Evolutionary conservation across 192 early-diverging fungal genomes (phyloP).

Genomic region (Backusella sp.): DNA sequence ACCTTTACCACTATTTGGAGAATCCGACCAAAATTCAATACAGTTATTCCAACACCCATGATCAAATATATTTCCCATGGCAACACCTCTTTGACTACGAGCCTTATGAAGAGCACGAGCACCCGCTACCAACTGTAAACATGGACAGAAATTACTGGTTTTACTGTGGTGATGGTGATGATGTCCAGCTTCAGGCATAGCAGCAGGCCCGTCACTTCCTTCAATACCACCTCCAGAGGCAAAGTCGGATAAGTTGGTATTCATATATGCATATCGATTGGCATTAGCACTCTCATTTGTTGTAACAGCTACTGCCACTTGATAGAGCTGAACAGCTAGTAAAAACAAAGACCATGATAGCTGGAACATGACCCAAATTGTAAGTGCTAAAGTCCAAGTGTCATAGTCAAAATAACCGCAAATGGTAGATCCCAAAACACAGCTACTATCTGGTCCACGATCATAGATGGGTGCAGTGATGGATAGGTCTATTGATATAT

Average conservation of each 20-base stretch:
- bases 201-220: conserved; percentile 32
- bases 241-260: conserved; percentile 13
- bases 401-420: conserved; percentile 81
- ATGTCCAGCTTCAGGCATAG: not conserved
- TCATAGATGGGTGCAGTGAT: conserved; percentile 6
- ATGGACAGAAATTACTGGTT: conserved; percentile 22
- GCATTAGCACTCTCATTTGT: conserved; percentile 91
- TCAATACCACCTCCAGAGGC: conserved; percentile 26
- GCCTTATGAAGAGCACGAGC: conserved; percentile 35
- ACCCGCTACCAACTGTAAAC: conserved; percentile 39
- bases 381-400: conserved; percentile 64
- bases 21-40: conserved; percentile 77
- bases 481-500: conserved; percentile 1
- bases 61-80: conserved; percentile 71
- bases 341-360: conserved; percentile 81
- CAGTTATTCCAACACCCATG: conserved; percentile 80
- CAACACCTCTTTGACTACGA: conserved; percentile 18
- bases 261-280: conserved; percentile 61
- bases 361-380: conserved; percentile 77
- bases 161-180: conserved; percentile 28
- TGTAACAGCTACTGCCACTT: conserved; percentile 75
- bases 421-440: conserved; percentile 52
- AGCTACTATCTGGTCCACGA: conserved; percentile 35
- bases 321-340: conserved; percentile 71
- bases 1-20: conserved; percentile 48